A percentile compares a stretch with the other conserved stretches of the same genome.
Evolutionary conservation across 495 filamentous ascomycete genomes (phyloP).

Genomic region (Neurospora intermedia): DNA sequence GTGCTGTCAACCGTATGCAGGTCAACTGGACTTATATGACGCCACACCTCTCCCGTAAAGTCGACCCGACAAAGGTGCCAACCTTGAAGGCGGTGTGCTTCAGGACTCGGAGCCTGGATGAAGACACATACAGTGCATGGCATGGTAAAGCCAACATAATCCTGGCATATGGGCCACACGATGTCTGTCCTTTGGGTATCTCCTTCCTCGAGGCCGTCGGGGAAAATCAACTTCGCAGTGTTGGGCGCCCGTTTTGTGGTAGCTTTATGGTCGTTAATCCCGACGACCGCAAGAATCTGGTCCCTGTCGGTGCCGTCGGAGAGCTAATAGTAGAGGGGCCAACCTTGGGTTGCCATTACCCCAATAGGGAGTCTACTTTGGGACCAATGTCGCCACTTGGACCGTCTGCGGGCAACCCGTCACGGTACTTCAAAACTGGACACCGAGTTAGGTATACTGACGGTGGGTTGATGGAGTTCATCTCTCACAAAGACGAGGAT

Average conservation of each 20-base stretch:
- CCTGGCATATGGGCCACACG: slow-evolving; percentile 34
- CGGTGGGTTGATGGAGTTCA: slow-evolving; percentile 34
- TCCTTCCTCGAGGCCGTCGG: slow-evolving; percentile 30
- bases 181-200: slow-evolving; percentile 35
- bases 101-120: slow-evolving; percentile 31
- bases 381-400: slow-evolving; percentile 16
- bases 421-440: slow-evolving; percentile 31
- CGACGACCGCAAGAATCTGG: slow-evolving; percentile 35
- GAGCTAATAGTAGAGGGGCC: slow-evolving; percentile 38
- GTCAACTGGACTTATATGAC: slow-evolving; percentile 42
- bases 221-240: slow-evolving; percentile 25
- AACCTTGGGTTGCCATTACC: slow-evolving; percentile 28
- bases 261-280: slow-evolving; percentile 36
- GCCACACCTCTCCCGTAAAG: slow-evolving; percentile 32
- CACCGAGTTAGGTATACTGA: slow-evolving; percentile 34
- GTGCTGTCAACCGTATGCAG: slow-evolving; percentile 32
- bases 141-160: slow-evolving; percentile 32
- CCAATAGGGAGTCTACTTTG: slow-evolving; percentile 21
- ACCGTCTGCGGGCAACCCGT: slow-evolving; percentile 3
- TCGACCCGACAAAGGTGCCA: slow-evolving; percentile 26
- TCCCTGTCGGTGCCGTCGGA: slow-evolving; percentile 37
- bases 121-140: slow-evolving; percentile 33
- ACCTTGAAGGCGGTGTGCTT: slow-evolving; percentile 35
- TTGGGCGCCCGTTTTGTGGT: slow-evolving; percentile 33
- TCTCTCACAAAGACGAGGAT: slow-evolving; percentile 23